phyloP scores from a whole-genome alignment of 2,329 filamentous ascomycete genomes.

The Epichloe glyceriae region DNA sequence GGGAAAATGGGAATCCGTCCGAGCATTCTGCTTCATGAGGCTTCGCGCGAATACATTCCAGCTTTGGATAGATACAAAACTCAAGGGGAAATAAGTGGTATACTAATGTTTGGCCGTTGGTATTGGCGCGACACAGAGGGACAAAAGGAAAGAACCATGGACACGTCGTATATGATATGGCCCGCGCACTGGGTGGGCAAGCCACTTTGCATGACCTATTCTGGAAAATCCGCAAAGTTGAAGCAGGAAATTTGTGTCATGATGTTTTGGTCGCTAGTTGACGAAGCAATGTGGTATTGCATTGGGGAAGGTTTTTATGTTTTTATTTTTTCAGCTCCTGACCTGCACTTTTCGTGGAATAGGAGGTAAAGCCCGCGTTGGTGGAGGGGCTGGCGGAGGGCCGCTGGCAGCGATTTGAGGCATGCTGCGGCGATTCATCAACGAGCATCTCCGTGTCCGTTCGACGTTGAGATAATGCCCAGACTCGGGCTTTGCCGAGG shows the following conservation, averaged over 20 bases:
- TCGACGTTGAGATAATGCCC: constrained; percentile 10
- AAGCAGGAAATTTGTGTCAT: too few species aligned
- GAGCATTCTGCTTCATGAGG: background rate
- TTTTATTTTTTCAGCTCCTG: background rate
- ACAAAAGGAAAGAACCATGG: background rate
- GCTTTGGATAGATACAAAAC: background rate
- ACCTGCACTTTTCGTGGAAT: constrained; percentile 26
- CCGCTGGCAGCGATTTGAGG: constrained; percentile 34
- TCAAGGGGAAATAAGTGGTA: background rate
- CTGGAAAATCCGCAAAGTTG: too few species aligned
- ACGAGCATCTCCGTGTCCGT: constrained; percentile 9
- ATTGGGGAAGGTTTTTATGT: too few species aligned
- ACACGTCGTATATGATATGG: background rate
- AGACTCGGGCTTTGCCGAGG: background rate
- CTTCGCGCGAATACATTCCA: background rate
- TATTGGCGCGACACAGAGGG: background rate
- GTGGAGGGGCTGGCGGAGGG: constrained; percentile 41
- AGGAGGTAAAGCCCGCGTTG: constrained; percentile 41
- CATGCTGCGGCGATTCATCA: constrained; percentile 33
- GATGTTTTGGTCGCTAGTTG: too few species aligned
- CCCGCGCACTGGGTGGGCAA: background rate
- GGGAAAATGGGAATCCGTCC: background rate
- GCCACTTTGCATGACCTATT: background rate
- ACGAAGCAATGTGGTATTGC: too few species aligned
- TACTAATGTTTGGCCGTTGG: too few species aligned